Evolutionary conservation across 164 flowering plant genomes (phyloP).

Genomic region (Macadamia tetraphylla): DNA sequence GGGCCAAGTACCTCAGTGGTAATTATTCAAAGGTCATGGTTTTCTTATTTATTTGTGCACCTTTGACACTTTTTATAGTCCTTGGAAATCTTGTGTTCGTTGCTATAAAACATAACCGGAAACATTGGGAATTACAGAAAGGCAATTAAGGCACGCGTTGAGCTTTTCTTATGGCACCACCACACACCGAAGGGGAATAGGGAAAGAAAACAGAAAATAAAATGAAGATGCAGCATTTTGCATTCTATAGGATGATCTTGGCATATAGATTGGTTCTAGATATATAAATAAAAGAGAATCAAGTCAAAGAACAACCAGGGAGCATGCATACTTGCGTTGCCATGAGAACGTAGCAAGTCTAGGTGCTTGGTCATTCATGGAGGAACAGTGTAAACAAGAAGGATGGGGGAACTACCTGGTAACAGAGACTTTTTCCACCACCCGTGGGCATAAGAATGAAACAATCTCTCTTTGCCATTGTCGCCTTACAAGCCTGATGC

Average conservation of each 20-base stretch:
- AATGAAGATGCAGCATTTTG: not conserved
- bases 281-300: not conserved
- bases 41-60: too few species aligned
- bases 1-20: too few species aligned
- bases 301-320: not conserved
- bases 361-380: not conserved
- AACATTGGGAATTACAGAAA: too few species aligned
- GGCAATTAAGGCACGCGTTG: not conserved
- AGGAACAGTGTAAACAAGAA: not conserved
- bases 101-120: too few species aligned
- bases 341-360: not conserved
- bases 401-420: constrained; percentile 52
- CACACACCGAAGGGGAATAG: too few species aligned
- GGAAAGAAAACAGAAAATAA: not conserved
- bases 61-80: too few species aligned
- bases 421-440: constrained; percentile 94
- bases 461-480: constrained; percentile 58
- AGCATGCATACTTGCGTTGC: not conserved
- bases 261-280: not conserved
- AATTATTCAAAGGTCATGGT: too few species aligned
- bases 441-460: constrained; percentile 99
- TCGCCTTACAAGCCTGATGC: constrained; percentile 80
- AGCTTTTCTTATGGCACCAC: not conserved
- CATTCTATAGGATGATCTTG: not conserved
- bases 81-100: too few species aligned